Base-by-base conservation (phyloP, 192 early-diverging fungal species). In the Paraglomus occultum region DNA sequence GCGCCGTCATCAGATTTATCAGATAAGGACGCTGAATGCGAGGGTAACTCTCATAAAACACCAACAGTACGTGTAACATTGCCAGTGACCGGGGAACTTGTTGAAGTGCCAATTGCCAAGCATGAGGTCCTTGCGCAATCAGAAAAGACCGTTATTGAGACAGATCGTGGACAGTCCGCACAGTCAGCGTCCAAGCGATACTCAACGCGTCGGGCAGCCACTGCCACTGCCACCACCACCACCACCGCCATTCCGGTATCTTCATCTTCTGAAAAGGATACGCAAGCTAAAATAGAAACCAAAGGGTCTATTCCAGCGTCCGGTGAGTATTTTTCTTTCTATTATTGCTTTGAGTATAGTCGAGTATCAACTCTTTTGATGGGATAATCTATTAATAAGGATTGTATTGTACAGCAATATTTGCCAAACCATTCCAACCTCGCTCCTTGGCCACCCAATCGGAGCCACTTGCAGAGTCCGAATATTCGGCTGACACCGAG, bases 141-240 rank as follows among this genome's bases (percentile, higher is more conserved):
- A 18, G 54, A 11, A 11, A 57, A 18, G 11, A 57, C 9, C 38
- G 9, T 20, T 57, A 7, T 17, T 17, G 54, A 57, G 6, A 57
- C 17, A 57, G 20, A 11, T 17, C 22, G 22, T 11, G 14, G 22
- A 18, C 62, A 50, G 9, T 43, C n/a, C 38, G 31, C 39, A 39
- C 51, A 54, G 17, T 42, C 49, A 40, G 31, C 31, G 31, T 67
- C 67, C 44, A 69, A 69, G 57, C 31, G 67, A 44, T 69, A 69
- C 31, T 69, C 67, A 44, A 55, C 67, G n/a, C 49, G 53, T 38
- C 49, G 67, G 17, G 53, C 45, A 40, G 67, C 67, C 18, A 15
- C 50, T 57, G 12, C 51, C 23, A 18, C 51, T 8, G 52, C 39
- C 20, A n/a, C n/a, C n/a, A 54, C 40, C 7, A 51, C 44, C 3